Conservation (phyloP, 345 rosid species). For the Eucalyptus cloeziana region DNA sequence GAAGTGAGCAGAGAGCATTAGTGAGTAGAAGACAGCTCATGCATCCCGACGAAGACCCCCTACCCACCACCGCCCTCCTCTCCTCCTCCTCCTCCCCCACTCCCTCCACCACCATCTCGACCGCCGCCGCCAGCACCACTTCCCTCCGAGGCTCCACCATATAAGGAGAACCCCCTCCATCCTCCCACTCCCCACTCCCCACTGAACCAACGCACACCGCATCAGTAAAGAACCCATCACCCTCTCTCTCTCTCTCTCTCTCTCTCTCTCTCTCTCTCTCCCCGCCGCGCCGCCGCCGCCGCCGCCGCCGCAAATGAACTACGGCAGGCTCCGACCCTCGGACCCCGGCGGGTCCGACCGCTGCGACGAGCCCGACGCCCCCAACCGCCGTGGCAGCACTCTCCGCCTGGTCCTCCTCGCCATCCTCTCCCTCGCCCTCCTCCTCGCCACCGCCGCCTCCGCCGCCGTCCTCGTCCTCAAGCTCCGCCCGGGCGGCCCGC, state of each 20-base stretch:
- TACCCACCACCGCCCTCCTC: not conserved
- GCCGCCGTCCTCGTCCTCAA: constrained; percentile 21
- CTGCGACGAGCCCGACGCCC: not conserved
- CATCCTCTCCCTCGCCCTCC: constrained; percentile 21
- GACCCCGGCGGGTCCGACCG: not conserved
- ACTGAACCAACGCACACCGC: not conserved
- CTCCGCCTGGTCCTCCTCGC: constrained; percentile 37
- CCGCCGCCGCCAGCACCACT: not conserved
- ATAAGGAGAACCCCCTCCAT: not conserved
- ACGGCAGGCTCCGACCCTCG: constrained; percentile 13
- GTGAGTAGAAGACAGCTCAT: not conserved
- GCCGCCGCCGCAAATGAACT: not conserved
- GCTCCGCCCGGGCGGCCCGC: not conserved
- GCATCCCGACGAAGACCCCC: not conserved
- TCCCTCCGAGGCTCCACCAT: not conserved
- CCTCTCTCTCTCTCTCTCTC: not conserved
- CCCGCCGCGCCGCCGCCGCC: not conserved
- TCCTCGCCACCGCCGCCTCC: constrained; percentile 53
- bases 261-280: not conserved
- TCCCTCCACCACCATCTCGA: not conserved
- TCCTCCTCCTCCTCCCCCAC: not conserved
- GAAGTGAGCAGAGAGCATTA: not conserved
- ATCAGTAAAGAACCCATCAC: not conserved
- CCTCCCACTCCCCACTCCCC: not conserved
- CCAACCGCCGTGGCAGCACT: not conserved